These are phyloP conservation scores for Anthostomella pinea DNA, from an alignment of 2,329 filamentous ascomycete genomes.

Conservation along the genomic window DNA sequence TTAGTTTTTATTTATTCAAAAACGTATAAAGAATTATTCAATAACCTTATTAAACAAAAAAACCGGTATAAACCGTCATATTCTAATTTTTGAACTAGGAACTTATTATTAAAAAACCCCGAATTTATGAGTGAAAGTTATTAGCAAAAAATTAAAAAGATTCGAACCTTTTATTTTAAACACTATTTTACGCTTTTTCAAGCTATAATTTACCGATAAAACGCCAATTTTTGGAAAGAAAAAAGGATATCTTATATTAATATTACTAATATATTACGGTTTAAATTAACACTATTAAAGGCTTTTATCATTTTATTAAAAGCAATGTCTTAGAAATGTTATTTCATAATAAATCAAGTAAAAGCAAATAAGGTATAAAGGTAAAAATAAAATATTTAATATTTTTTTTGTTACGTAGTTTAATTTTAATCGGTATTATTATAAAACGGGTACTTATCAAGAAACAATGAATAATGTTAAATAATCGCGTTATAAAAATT, in stretches of 20 bases:
- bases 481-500: too few species aligned
- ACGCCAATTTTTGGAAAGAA: too few species aligned
- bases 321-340: not conserved
- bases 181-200: not conserved
- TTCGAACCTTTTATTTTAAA: not conserved
- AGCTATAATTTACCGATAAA: not conserved
- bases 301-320: not conserved
- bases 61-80: not conserved
- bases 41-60: too few species aligned
- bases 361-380: not conserved
- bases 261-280: not conserved
- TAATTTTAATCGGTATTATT: too few species aligned
- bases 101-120: constrained; percentile 1
- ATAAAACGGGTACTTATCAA: too few species aligned
- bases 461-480: too few species aligned
- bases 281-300: not conserved
- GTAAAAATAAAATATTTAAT: too few species aligned
- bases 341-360: not conserved
- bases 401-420: too few species aligned
- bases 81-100: not conserved
- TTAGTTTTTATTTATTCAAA: too few species aligned
- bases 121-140: not conserved
- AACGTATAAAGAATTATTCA: too few species aligned
- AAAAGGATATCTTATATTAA: not conserved
- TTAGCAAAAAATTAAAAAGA: not conserved